Base-by-base conservation (phyloP, 1,139 yeast species). In the Yamadazyma sp. region DNA sequence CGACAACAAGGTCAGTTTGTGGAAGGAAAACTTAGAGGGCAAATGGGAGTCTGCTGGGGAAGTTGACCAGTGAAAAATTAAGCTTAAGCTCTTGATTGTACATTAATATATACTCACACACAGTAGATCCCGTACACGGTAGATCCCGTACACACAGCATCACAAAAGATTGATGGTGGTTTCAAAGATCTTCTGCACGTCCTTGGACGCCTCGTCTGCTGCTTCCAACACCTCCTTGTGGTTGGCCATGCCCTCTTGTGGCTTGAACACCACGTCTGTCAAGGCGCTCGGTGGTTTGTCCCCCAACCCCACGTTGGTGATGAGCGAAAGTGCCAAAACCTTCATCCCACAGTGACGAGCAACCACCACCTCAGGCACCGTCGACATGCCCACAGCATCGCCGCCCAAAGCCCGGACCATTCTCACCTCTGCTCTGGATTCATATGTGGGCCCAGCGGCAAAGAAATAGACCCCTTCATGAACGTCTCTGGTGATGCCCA, bases 1-100 rank as follows among this genome's bases (percentile, higher is more conserved):
- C 39, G 98, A 92, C 61, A 91, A 91, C 65, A 88, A 87, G 66
- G 92, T 92, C 34, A 88, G 96, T 32, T 76, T 92, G 61, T 94
- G 98, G 98, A 91, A 89, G 69, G 98, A 94, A 67, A 87, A 85
- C 59, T 72, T 91, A 52, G 83, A 83, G 56, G 98, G 98, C 38
- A 83, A 83, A 56, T 92, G 98, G 98, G 97, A 91, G 66, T 75
- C 88, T 46, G 96, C 97, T 26, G 98, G 97, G 39, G 94, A 84
- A 58, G 92, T 92, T 50, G 92, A 87, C 53, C 94, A 87, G 64
- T 87, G 45, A 28, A 18, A 6, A 24, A 23, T 27, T 15, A 15
- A 14, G 26, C 8, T 6, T 17, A 26, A 27, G 12, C 17, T 14
- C 17, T 23, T 8, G 25, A 17, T 17, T 20, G 32, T 27, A 27